A percentile compares a stretch with the other conserved stretches of the same genome.
Evolutionary conservation across 1,284 basidiomycete species (phyloP).

Genomic region (Xerocomus minutiporus): DNA sequence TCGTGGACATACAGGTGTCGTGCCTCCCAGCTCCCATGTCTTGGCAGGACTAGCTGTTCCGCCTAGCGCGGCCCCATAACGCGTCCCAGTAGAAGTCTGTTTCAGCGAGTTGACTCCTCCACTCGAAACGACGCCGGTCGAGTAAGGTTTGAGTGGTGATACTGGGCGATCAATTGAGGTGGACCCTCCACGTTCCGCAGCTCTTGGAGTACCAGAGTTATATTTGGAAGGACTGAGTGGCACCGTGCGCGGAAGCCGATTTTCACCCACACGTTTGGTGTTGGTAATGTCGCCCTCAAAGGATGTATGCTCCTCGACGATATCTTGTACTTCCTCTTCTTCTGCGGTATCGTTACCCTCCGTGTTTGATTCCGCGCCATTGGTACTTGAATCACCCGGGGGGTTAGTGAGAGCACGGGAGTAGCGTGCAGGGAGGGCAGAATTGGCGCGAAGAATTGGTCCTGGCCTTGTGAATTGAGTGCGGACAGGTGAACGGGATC

Average conservation of each 20-base stretch:
- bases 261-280: slow-evolving; percentile 33
- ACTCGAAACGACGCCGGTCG: slow-evolving; percentile 20
- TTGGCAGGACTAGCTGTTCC: slow-evolving; percentile 32
- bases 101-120: slow-evolving; percentile 31
- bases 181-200: slow-evolving; percentile 8
- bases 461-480: slow-evolving; percentile 25
- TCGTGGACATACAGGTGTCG: slow-evolving; percentile 50
- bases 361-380: slow-evolving; percentile 3
- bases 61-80: slow-evolving; percentile 46
- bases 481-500: slow-evolving; percentile 32
- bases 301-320: slow-evolving; percentile 21
- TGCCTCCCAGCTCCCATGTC: slow-evolving; percentile 38
- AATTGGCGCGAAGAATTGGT: slow-evolving; percentile 26
- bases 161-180: slow-evolving; percentile 14
- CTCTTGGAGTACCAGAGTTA: slow-evolving; percentile 7
- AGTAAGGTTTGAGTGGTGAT: slow-evolving; percentile 25
- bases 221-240: slow-evolving; percentile 33
- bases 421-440: slow-evolving; percentile 31
- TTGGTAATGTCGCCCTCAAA: slow-evolving; percentile 33
- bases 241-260: slow-evolving; percentile 38
- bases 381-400: slow-evolving; percentile 9
- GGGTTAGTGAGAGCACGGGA: slow-evolving; percentile 23
- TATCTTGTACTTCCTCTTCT: slow-evolving; percentile 25
- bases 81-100: slow-evolving; percentile 44
- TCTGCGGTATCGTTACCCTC: slow-evolving; percentile 28